Conservation (phyloP, 106 monocot species). For the Agapanthus africanus region DNA sequence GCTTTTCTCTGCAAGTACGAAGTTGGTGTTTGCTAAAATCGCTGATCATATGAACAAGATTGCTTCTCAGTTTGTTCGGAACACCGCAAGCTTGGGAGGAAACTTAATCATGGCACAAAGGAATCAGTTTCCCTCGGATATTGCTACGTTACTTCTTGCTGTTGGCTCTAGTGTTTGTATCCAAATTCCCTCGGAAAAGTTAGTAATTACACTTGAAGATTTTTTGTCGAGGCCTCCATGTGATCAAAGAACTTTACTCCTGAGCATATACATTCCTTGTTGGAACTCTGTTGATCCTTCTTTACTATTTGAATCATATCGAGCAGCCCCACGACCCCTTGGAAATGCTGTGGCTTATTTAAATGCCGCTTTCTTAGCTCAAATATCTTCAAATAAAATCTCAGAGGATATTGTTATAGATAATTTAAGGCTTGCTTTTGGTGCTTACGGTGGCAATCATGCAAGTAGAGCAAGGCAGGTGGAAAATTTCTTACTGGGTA, state of each 20-base stretch:
- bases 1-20: background rate
- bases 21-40: constrained; percentile 41
- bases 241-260: constrained; percentile 35
- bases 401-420: constrained; percentile 28
- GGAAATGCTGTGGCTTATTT: constrained; percentile 75
- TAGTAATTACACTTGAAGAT: constrained; percentile 39
- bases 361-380: constrained; percentile 69
- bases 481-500: constrained; percentile 49
- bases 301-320: constrained; percentile 54
- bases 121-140: constrained; percentile 65
- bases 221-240: constrained; percentile 44
- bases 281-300: constrained; percentile 16
- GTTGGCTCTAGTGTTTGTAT: constrained; percentile 41
- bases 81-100: constrained; percentile 80
- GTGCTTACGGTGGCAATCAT: constrained; percentile 60
- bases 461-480: constrained; percentile 53
- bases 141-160: constrained; percentile 79
- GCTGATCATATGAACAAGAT: constrained; percentile 74
- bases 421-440: constrained; percentile 53
- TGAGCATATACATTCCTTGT: constrained; percentile 59
- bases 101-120: constrained; percentile 82
- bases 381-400: constrained; percentile 18
- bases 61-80: constrained; percentile 65
- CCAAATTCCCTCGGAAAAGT: constrained; percentile 25
- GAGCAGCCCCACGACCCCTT: constrained; percentile 69